These are phyloP conservation scores for Xylariaceae sp. DNA, from an alignment of 2,329 filamentous ascomycete genomes.

Conservation along the genomic window DNA sequence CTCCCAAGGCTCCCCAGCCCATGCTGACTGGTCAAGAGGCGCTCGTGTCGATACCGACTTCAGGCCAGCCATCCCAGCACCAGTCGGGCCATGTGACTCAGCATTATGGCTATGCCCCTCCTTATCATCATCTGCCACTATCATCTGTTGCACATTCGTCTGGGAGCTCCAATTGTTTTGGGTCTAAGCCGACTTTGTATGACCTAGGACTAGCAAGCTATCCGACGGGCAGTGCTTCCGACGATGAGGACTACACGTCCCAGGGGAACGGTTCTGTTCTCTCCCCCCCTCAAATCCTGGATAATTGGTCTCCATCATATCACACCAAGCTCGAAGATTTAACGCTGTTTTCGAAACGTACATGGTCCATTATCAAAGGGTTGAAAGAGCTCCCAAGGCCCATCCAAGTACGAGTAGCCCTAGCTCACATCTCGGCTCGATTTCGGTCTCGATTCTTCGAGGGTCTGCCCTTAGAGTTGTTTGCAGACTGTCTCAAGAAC, in stretches of 20 bases:
- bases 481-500: slow-evolving; percentile 51
- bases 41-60: too few species aligned
- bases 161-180: not conserved
- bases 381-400: slow-evolving; percentile 55
- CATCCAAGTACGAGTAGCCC: slow-evolving; percentile 54
- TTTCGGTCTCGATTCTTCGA: slow-evolving; percentile 52
- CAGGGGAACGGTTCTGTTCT: too few species aligned
- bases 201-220: not conserved
- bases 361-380: slow-evolving; percentile 55
- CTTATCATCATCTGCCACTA: not conserved
- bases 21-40: too few species aligned
- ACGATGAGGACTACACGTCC: not conserved
- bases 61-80: too few species aligned
- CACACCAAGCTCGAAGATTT: slow-evolving; percentile 44
- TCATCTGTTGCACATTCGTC: not conserved
- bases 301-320: slow-evolving; percentile 27
- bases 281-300: too few species aligned
- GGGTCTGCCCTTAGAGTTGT: slow-evolving; percentile 48
- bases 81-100: not conserved
- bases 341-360: slow-evolving; percentile 45
- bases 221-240: not conserved
- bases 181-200: not conserved
- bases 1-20: too few species aligned
- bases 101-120: not conserved
- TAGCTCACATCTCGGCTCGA: slow-evolving; percentile 53